Evolutionary conservation across 352 stramenopile genomes (phyloP).

Genomic region (Phytophthora kernoviae): DNA sequence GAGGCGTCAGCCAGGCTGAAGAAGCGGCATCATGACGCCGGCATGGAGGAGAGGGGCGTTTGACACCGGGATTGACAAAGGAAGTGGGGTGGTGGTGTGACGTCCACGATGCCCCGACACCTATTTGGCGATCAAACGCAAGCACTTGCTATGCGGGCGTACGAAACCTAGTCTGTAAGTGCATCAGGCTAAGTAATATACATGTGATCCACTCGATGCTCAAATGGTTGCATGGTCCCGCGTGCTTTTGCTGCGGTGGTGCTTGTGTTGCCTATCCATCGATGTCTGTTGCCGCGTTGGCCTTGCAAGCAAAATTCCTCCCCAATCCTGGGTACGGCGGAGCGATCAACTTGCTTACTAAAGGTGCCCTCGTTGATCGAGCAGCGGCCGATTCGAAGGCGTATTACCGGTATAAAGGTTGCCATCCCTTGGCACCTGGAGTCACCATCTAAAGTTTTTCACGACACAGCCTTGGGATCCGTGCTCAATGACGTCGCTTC

Average conservation of each 20-base stretch:
- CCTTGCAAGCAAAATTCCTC: too few species aligned
- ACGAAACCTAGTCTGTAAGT: too few species aligned
- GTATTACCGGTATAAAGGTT: too few species aligned
- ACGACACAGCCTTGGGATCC: neutral
- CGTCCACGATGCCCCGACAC: neutral
- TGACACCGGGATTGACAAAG: conserved; percentile 16
- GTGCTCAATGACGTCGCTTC: neutral
- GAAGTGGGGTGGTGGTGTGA: conserved; percentile 2
- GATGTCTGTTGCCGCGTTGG: too few species aligned
- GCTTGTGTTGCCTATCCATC: conserved; percentile 15
- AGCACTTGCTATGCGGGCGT: too few species aligned
- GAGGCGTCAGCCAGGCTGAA: conserved; percentile 2
- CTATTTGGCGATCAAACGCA: too few species aligned
- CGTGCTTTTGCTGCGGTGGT: conserved; percentile 20
- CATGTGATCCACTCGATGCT: neutral
- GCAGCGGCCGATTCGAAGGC: conserved; percentile 3
- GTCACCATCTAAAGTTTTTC: neutral
- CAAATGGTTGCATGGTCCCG: conserved; percentile 13
- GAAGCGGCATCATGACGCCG: neutral
- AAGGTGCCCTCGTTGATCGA: too few species aligned
- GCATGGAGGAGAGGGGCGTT: conserved; percentile 10
- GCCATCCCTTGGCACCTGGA: too few species aligned
- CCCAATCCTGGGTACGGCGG: neutral
- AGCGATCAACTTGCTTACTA: neutral
- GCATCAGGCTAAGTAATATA: too few species aligned